These are phyloP conservation scores for Lonicera japonica DNA, from an alignment of 129 eudicot genomes.

Conservation along the genomic window DNA sequence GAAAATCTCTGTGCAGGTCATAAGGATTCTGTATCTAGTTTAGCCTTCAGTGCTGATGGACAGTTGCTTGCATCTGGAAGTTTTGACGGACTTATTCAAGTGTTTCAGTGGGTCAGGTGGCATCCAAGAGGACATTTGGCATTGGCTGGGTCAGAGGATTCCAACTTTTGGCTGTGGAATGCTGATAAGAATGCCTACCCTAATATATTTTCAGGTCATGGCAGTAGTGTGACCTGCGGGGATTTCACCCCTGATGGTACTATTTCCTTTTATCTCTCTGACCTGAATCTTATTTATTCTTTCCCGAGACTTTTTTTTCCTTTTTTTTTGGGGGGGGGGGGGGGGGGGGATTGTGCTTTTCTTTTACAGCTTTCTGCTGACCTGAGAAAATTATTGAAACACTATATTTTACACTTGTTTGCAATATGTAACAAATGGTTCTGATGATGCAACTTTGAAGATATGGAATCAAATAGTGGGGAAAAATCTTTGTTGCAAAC, in stretches of 20 bases:
- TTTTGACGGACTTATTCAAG: slow-evolving; percentile 68
- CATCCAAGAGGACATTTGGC: slow-evolving; percentile 92
- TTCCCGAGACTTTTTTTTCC: background rate
- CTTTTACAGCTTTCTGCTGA: slow-evolving; percentile 1
- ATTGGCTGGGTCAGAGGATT: slow-evolving; percentile 95
- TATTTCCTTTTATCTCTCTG: background rate
- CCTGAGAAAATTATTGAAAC: background rate
- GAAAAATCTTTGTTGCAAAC: slow-evolving; percentile 59
- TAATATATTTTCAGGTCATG: slow-evolving; percentile 73
- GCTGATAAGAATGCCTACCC: slow-evolving; percentile 68
- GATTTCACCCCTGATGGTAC: slow-evolving; percentile 97
- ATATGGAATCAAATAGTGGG: slow-evolving; percentile 75
- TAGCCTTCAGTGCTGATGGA: slow-evolving; percentile 84
- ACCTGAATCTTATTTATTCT: background rate
- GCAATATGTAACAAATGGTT: slow-evolving; percentile 86
- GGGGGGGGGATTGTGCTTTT: too few relatives aligned
- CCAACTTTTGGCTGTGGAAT: slow-evolving; percentile 93
- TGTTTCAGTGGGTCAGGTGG: slow-evolving; percentile 97
- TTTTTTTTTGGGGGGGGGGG: too few relatives aligned
- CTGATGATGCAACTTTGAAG: slow-evolving; percentile 95
- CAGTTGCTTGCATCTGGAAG: slow-evolving; percentile 87
- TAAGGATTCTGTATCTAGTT: slow-evolving; percentile 61
- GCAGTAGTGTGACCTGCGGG: slow-evolving; percentile 75
- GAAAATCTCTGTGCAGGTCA: slow-evolving; percentile 53
- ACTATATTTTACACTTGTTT: background rate